Base-by-base conservation (phyloP, 352 stramenopile species). In the Globisporangium yorkense region DNA sequence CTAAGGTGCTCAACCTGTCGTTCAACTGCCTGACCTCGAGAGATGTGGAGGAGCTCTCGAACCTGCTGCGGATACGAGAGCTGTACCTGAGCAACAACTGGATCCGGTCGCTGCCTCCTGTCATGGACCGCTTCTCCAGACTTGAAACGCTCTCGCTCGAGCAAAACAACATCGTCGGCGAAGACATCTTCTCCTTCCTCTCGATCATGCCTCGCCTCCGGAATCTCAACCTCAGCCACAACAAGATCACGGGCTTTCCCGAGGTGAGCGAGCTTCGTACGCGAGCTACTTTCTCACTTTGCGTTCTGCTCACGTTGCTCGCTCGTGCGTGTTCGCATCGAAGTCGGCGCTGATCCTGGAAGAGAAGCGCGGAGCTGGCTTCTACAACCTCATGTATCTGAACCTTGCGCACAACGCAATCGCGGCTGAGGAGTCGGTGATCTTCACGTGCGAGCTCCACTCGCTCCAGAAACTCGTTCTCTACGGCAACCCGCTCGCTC, bases 151-250 rank as follows among this genome's bases (percentile, higher is more conserved):
- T 93, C 49, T 90, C 80, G 10, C 76, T 93, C 21, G 80, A 93
- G 54, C 80, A 80, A 40, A 93, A 93, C 66, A 83, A 74, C 49
- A 78, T 93, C n/a, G 51, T 63, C 1, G 79, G 77, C 8, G 63
- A 78, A 21, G 77, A 84, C 29, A 67, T 88, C n/a, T 91, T 93
- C 62, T 63, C 75, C 2, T 77, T 91, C n/a, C 66, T 93, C 15
- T 51, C 74, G 13, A 79, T 89, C 39, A 68, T 83, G 56, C 83
- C 83, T 3, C 75, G 80, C 0, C 62, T 93, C 15, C 72, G 73
- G 8, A 88, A 88, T 29, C 67, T 93, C 51, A 91, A 93, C 48
- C 40, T 93, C n/a, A 89, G 75, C 33, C 73, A 89, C 56, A 93
- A 93, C 67, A 88, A 85, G 51, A 68, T 93, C 57, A 83, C 75